A percentile compares a stretch with the other conserved stretches of the same genome.
Evolutionary conservation across 2,329 filamentous ascomycete genomes (phyloP).

Genomic region (Aspergillus hortae): DNA sequence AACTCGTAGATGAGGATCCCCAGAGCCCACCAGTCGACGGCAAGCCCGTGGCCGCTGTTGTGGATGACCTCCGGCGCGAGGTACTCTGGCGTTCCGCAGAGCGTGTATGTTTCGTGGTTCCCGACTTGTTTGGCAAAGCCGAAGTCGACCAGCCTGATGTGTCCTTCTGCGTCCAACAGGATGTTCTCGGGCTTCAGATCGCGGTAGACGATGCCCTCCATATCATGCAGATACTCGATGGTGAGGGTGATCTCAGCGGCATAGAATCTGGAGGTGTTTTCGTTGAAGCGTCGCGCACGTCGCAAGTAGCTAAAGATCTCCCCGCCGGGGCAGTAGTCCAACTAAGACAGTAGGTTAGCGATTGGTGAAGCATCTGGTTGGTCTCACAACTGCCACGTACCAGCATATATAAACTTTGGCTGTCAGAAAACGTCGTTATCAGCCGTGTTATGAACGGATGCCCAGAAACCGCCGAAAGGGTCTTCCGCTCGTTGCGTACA

Average conservation of each 20-base stretch:
- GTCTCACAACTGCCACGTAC: conserved; percentile 24
- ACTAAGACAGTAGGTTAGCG: conserved; percentile 31
- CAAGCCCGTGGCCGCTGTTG: conserved; percentile 62
- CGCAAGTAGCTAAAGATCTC: conserved; percentile 65
- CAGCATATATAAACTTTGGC: conserved; percentile 55
- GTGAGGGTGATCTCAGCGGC: conserved; percentile 65
- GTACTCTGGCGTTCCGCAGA: conserved; percentile 66
- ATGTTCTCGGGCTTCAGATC: conserved; percentile 68
- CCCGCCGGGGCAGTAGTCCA: conserved; percentile 65
- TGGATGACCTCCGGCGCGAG: conserved; percentile 65
- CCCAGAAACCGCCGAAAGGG: conserved; percentile 59
- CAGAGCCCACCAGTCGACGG: conserved; percentile 68
- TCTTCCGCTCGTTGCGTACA: conserved; percentile 63
- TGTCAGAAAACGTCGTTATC: conserved; percentile 62
- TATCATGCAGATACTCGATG: conserved; percentile 61
- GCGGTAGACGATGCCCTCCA: conserved; percentile 62
- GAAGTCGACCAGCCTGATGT: conserved; percentile 65
- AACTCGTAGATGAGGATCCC: conserved; percentile 67
- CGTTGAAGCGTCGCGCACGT: conserved; percentile 60
- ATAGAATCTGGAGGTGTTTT: conserved; percentile 62
- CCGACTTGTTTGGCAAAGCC: conserved; percentile 64
- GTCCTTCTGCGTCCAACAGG: conserved; percentile 61
- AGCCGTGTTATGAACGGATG: conserved; percentile 65
- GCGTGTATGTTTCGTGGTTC: conserved; percentile 58
- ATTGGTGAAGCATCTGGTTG: background rate